Conservation (phyloP, 345 rosid species). For the Brassica juncea region DNA sequence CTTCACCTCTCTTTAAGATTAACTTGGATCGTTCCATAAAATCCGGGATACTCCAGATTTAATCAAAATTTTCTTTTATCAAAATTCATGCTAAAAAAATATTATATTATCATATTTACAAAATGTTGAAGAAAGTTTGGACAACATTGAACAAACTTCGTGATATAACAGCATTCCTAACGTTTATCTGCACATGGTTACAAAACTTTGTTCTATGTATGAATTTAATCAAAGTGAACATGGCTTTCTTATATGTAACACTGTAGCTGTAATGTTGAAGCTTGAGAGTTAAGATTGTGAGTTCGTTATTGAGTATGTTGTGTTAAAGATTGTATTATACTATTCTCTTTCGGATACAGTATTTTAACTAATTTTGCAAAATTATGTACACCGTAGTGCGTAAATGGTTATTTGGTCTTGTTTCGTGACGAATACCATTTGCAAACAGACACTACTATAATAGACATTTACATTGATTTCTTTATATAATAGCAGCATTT, state of each 20-base stretch:
- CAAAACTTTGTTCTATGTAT: background rate
- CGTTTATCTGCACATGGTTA: background rate
- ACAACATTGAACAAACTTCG: background rate
- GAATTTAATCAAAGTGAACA: background rate
- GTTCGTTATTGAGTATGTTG: background rate
- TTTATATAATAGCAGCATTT: background rate
- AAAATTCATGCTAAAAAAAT: background rate
- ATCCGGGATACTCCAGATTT: too few species aligned
- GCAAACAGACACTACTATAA: background rate
- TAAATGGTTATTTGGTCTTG: background rate
- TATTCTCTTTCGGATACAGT: background rate
- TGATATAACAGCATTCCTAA: background rate
- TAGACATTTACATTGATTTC: background rate
- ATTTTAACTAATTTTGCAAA: background rate
- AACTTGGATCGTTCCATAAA: too few species aligned
- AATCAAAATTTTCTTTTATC: background rate
- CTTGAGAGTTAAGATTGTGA: background rate
- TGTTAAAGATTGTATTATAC: background rate
- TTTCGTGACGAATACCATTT: background rate
- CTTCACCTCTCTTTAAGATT: too few species aligned
- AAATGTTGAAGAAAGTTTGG: background rate
- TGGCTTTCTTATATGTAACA: background rate
- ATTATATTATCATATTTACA: background rate
- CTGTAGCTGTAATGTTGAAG: background rate
- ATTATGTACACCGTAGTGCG: background rate